Evolutionary conservation across 331 rosid species (phyloP).

Genomic region (Malus hybrid): DNA sequence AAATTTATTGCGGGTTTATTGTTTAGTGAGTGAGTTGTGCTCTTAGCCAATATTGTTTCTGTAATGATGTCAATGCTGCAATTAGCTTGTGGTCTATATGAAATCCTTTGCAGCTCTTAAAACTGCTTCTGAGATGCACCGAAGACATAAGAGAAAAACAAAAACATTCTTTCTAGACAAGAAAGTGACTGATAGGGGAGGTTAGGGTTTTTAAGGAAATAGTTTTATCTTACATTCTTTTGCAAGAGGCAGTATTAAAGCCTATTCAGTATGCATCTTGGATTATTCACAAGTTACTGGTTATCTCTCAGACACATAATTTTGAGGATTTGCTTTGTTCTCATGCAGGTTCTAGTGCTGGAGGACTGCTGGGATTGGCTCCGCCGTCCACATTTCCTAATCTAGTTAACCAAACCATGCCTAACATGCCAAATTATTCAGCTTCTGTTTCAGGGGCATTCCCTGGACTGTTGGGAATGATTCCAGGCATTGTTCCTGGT

Average conservation of each 20-base stretch:
- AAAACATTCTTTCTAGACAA: not conserved
- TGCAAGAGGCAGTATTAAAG: not conserved
- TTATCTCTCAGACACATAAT: not conserved
- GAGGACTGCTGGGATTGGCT: slow-evolving; percentile 85
- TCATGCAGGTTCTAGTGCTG: slow-evolving; percentile 53
- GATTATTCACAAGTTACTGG: not conserved
- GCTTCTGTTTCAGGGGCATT: slow-evolving; percentile 97
- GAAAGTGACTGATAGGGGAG: not conserved
- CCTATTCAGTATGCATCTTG: not conserved
- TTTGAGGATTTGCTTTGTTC: slow-evolving; percentile 18
- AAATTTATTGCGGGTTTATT: too few species aligned
- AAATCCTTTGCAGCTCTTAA: not conserved
- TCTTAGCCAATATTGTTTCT: not conserved
- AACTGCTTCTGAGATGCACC: not conserved
- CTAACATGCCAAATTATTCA: slow-evolving; percentile 98
- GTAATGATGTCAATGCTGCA: not conserved
- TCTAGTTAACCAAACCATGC: slow-evolving; percentile 94
- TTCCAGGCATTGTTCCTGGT: slow-evolving; percentile 91
- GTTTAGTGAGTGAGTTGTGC: not conserved
- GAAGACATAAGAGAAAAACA: not conserved
- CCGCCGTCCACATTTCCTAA: slow-evolving; percentile 75
- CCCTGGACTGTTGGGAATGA: slow-evolving; percentile 96
- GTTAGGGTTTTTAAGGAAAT: not conserved
- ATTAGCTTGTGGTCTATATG: not conserved
- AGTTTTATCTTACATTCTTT: not conserved